phyloP scores from a whole-genome alignment of 108 stramenopile species.

The Epipyxis sp. region DNA sequence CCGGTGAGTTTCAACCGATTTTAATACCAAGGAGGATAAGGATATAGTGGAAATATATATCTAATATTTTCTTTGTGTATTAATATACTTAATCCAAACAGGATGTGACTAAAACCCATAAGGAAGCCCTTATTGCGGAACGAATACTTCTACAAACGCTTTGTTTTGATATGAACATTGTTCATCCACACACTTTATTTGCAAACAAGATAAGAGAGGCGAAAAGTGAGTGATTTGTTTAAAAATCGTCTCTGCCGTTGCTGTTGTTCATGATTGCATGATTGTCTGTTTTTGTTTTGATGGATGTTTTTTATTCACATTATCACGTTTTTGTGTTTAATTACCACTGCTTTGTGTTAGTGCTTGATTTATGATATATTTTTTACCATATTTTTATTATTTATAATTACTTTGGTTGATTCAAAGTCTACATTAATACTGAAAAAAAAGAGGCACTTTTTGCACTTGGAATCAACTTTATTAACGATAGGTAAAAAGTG shows the following conservation, averaged over 20 bases:
- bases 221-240: not conserved
- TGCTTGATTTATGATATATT: not conserved
- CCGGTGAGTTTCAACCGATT: no score
- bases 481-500: slow-evolving; percentile 4
- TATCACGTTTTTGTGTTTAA: no score
- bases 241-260: no score
- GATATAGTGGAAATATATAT: slow-evolving; percentile 39
- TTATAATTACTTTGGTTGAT: not conserved
- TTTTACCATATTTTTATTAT: not conserved
- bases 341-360: no score
- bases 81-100: slow-evolving; percentile 45
- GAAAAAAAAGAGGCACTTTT: not conserved
- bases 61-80: slow-evolving; percentile 35
- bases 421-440: not conserved
- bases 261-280: not conserved
- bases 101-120: slow-evolving; percentile 71
- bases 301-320: no score
- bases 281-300: not conserved
- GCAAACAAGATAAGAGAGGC: slow-evolving; percentile 51
- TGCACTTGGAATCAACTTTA: not conserved
- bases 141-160: slow-evolving; percentile 79
- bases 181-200: slow-evolving; percentile 77
- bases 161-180: slow-evolving; percentile 73
- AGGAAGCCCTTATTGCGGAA: slow-evolving; percentile 72
- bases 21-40: slow-evolving; percentile 16